phyloP scores from a whole-genome alignment of 2,329 filamentous ascomycete species.

The Dothistroma septosporum region DNA sequence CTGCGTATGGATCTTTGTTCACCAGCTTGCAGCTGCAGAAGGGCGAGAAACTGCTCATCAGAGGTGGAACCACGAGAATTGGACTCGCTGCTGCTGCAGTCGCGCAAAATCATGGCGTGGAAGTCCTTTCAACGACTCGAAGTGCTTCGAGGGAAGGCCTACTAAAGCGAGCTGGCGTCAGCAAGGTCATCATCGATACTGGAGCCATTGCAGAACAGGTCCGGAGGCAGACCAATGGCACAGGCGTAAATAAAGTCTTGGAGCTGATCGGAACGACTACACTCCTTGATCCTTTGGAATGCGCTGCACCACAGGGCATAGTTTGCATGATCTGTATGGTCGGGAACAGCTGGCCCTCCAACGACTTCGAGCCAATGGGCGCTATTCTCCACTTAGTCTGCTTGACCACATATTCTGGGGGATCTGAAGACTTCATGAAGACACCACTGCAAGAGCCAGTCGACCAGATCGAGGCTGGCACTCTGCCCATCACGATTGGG shows the following conservation, averaged over 20 bases:
- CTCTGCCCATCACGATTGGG: conserved; percentile 41
- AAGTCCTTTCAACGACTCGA: conserved; percentile 42
- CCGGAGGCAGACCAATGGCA: conserved; percentile 24
- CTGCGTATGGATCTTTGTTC: no score
- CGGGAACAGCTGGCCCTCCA: conserved; percentile 40
- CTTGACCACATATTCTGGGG: conserved; percentile 42
- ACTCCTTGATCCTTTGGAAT: conserved; percentile 43
- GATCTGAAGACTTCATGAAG: conserved; percentile 39
- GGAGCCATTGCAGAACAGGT: conserved; percentile 40
- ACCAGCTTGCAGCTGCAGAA: no score
- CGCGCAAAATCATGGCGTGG: conserved; percentile 40
- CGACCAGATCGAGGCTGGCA: conserved; percentile 37
- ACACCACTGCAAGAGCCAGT: conserved; percentile 42
- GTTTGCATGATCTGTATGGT: conserved; percentile 48
- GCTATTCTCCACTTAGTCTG: conserved; percentile 39
- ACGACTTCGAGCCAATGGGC: conserved; percentile 43
- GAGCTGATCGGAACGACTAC: conserved; percentile 46
- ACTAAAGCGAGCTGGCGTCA: conserved; percentile 40
- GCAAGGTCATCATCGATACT: conserved; percentile 45
- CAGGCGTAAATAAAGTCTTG: conserved; percentile 44
- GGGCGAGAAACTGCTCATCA: no score
- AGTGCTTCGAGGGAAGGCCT: conserved; percentile 35
- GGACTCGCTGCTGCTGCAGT: conserved; percentile 42
- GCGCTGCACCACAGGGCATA: conserved; percentile 38
- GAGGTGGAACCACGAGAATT: no score